These are phyloP conservation scores for Lichtheimia ornata DNA, from an alignment of 371 early-diverging fungal species.

Conservation along the genomic window DNA sequence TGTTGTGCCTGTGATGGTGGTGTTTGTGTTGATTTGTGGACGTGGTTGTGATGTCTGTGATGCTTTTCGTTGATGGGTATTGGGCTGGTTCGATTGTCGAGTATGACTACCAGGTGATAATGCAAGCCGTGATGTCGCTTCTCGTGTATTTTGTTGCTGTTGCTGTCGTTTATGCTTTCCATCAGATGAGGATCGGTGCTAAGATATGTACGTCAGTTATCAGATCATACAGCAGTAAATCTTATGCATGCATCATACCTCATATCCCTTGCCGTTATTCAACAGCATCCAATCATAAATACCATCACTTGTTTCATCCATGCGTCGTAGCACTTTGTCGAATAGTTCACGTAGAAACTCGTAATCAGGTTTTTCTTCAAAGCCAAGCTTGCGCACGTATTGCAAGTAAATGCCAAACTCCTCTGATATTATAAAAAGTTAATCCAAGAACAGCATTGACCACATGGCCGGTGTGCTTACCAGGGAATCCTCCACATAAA, in stretches of 20 bases:
- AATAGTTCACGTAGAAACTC: conserved; percentile 84
- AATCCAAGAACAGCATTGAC: no score
- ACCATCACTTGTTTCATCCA: conserved; percentile 79
- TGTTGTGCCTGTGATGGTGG: conserved; percentile 13
- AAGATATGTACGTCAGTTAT: background rate
- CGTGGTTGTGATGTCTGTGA: conserved; percentile 12
- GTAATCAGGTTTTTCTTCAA: conserved; percentile 97
- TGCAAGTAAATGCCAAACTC: conserved; percentile 91
- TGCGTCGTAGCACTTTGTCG: conserved; percentile 73
- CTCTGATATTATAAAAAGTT: conserved; percentile 35
- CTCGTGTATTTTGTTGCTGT: background rate
- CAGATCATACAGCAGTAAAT: background rate
- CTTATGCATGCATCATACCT: conserved; percentile 27
- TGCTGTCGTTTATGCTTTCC: conserved; percentile 3
- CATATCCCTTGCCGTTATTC: conserved; percentile 67
- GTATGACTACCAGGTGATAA: conserved; percentile 6
- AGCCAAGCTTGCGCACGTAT: conserved; percentile 89
- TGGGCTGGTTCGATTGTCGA: conserved; percentile 4
- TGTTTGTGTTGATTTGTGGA: conserved; percentile 19
- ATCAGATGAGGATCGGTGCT: conserved; percentile 3
- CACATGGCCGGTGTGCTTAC: conserved; percentile 16
- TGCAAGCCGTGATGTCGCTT: conserved; percentile 6
- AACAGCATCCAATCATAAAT: conserved; percentile 92
- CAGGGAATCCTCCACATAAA: conserved; percentile 83
- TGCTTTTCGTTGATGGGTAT: conserved; percentile 3